A percentile compares a stretch with the other conserved stretches of the same genome.
Conservation (phyloP, 2,329 filamentous ascomycete species). For the Fusarium haematococcum region DNA sequence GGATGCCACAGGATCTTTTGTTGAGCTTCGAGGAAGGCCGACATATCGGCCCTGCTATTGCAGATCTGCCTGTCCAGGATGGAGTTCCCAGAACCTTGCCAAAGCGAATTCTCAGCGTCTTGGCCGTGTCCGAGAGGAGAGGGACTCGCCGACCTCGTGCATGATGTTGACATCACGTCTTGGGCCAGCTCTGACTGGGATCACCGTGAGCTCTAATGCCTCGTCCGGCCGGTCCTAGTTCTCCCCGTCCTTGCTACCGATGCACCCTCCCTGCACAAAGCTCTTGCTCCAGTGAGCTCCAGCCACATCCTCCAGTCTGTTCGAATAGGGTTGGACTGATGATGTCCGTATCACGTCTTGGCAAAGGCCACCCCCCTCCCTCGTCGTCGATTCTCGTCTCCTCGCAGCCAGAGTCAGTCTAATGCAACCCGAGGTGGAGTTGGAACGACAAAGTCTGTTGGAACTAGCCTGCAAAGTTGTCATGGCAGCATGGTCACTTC, state of each 20-base stretch:
- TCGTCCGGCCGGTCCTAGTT: slow-evolving; percentile 20
- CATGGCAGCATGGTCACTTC: slow-evolving; percentile 36
- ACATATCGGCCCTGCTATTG: slow-evolving; percentile 38
- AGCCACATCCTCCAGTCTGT: slow-evolving; percentile 42
- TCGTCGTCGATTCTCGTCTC: slow-evolving; percentile 36
- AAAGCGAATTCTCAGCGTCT: slow-evolving; percentile 26
- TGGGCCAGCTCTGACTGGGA: slow-evolving; percentile 4
- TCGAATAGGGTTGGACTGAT: slow-evolving; percentile 35
- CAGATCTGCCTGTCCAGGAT: slow-evolving; percentile 34
- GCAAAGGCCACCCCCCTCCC: slow-evolving; percentile 38
- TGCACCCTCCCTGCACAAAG: slow-evolving; percentile 31
- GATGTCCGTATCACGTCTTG: slow-evolving; percentile 42
- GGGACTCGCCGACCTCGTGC: slow-evolving; percentile 36
- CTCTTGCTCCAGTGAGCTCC: slow-evolving; percentile 44
- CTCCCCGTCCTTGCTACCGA: slow-evolving; percentile 14
- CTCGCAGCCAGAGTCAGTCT: slow-evolving; percentile 30
- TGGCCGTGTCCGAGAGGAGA: slow-evolving; percentile 19
- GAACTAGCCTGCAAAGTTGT: slow-evolving; percentile 31
- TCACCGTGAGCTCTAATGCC: slow-evolving; percentile 13
- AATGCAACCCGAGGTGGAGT: slow-evolving; percentile 41
- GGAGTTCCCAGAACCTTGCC: slow-evolving; percentile 36
- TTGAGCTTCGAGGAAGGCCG: slow-evolving; percentile 34
- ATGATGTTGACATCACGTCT: slow-evolving; percentile 43
- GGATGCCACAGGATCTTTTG: slow-evolving; percentile 35
- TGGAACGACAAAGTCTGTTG: slow-evolving; percentile 29